Percentiles rank a stretch among this genome's conserved stretches.
These are phyloP conservation scores for Epichloe typhina DNA, from an alignment of 2,329 filamentous ascomycete species.

Conservation along the genomic window DNA sequence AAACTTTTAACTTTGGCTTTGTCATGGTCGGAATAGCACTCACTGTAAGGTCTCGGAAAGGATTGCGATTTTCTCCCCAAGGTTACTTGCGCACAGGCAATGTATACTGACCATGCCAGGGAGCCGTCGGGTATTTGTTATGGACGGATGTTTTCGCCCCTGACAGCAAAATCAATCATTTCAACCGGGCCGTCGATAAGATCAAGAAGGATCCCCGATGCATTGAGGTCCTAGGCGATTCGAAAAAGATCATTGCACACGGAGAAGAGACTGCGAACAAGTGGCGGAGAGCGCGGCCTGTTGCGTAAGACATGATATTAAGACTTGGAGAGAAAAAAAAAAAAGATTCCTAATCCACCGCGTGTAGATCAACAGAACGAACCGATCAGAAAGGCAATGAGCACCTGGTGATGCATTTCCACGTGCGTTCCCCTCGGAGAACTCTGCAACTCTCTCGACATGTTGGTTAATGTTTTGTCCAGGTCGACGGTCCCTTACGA, in stretches of 20 bases:
- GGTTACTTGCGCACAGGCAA: background rate
- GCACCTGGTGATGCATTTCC: conserved; percentile 75
- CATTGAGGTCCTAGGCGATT: conserved; percentile 59
- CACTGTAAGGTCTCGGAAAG: conserved; percentile 42
- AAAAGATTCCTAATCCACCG: background rate
- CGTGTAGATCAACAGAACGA: conserved; percentile 45
- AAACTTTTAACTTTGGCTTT: conserved; percentile 76
- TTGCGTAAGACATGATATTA: conserved; percentile 31
- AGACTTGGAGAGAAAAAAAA: too few relatives aligned
- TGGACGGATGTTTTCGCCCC: conserved; percentile 74
- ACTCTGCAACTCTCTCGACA: background rate
- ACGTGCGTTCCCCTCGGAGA: conserved; percentile 36
- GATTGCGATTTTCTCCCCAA: background rate
- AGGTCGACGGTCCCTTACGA: conserved; percentile 66
- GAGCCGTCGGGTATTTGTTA: conserved; percentile 63
- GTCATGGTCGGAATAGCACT: conserved; percentile 61
- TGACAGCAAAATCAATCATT: conserved; percentile 75
- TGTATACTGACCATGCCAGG: conserved; percentile 29
- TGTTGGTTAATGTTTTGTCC: background rate
- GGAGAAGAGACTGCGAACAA: conserved; percentile 72
- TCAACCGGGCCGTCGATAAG: conserved; percentile 73
- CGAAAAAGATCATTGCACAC: conserved; percentile 63
- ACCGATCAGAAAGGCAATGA: conserved; percentile 65
- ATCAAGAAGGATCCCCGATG: conserved; percentile 63
- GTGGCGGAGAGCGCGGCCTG: conserved; percentile 57